Base-by-base conservation (phyloP, 1,139 yeast genomes). In the Geotrichum phurueaensis region DNA sequence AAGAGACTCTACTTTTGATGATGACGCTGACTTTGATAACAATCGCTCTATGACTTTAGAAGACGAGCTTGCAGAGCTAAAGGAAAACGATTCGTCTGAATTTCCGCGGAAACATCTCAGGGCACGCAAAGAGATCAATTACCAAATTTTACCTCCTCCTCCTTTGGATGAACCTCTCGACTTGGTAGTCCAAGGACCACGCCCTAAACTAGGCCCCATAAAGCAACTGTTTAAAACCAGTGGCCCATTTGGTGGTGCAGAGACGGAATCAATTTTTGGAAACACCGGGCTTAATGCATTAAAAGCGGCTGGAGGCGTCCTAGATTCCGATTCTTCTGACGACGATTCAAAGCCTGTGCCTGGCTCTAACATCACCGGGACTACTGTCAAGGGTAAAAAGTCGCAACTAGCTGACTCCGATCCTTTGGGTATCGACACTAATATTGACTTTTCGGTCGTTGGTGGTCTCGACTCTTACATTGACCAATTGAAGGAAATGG, bases 241-340 rank as follows among this genome's bases (percentile, higher is more conserved):
- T 22, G 73, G 68, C 45, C 75, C 69, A 49, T 73, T 59, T 69
- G 79, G 70, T 69, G 79, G 68, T 66, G 77, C 67, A 68, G 96
- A 97, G n/a, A 91, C 96, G 0, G 90, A 91, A 13, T 97, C 98
- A 0, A 96, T 97, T 1, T 92, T 92, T 77, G 98, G 98, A 45
- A 86, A 91, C 65, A 96, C 89, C 70, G 57, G 48, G 15, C n/a
- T n/a, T 36, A 23, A 36, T n/a, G n/a, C 22, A 4, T 36, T 54
- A n/a, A 22, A 9, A 18, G 78, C 81, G 27, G 84, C 86, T 1
- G 80, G 84, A 60, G 83, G 83, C 52, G 79, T 78, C 61, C 88
- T 65, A 7, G 72, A 67, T 54, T 84, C 89, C 0, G 92, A 87
- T 68, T 83, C 90, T 27, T 86, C 91, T 1, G 94, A 87, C 64